Evolutionary conservation across 805 yeast genomes (phyloP), one percentile per base, ranked within the genome.

Genomic region (Gaillardinia entomophila): DNA sequence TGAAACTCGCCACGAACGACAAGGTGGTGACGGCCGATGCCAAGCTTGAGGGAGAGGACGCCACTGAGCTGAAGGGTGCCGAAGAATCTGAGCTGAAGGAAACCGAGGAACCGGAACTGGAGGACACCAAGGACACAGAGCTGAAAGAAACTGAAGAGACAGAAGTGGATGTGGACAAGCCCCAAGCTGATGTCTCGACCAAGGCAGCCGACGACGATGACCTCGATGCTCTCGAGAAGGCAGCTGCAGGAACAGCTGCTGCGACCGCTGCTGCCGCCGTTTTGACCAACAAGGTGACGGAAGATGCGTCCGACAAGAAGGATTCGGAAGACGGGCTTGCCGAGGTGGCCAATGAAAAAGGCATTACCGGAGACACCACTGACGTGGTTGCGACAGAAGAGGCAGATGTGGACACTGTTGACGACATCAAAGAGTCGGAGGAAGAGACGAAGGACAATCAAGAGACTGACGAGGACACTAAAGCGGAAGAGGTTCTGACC

Each of bases 41-140:
- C 28, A 73, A 75, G 48, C 66, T 72, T 30, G 63, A 64, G n/a
- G n/a, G n/a, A n/a, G n/a, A n/a, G n/a, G n/a, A n/a, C 20, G 20
- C 8, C 8, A 18, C 6, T 6, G 8, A 8, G 20, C 6, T 6
- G 20, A 18, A 6, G 20, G n/a, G n/a, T n/a, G n/a, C n/a, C n/a
- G n/a, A 16, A 12, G 2, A 13, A 18, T 20, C 12, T 24, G 27
- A 53, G 46, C 37, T 39, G 40, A 24, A 39, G 52, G 8, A 44
- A 41, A n/a, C 27, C 4, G 36, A 31, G 10, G 47, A 45, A 8
- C 40, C 36, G 8, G 42, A 28, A 2, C 10, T 4, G 20, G 26
- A 16, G 19, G 13, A 29, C 23, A 19, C 18, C 13, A 13, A 4
- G 6, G 8, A 17, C 7, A 17, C 28, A 18, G 10, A 16, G 5